These are phyloP conservation scores for Phaeosphaeriaceae sp. DNA, from an alignment of 2,329 filamentous ascomycete genomes.

Conservation along the genomic window DNA sequence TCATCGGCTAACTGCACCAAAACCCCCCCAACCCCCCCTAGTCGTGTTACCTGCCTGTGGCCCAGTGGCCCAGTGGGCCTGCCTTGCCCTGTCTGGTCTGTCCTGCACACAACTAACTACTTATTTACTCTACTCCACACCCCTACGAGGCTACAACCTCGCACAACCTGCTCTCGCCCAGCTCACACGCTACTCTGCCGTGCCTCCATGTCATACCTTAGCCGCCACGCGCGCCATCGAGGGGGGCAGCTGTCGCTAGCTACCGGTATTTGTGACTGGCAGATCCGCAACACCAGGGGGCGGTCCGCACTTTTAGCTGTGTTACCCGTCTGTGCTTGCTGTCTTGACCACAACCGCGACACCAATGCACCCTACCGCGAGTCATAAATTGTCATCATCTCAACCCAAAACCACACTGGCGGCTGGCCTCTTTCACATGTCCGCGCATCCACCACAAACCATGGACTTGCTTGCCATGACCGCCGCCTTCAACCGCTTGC, in stretches of 20 bases:
- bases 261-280: neutral
- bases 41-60: too few relatives aligned
- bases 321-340: neutral
- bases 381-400: neutral
- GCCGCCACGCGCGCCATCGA: too few relatives aligned
- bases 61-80: too few relatives aligned
- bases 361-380: too few relatives aligned
- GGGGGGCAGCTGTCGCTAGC: neutral
- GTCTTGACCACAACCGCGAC: neutral
- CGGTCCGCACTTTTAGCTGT: neutral
- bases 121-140: too few relatives aligned
- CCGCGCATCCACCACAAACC: neutral
- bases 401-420: slow-evolving; percentile 1
- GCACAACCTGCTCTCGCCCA: neutral
- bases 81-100: too few relatives aligned
- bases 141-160: too few relatives aligned
- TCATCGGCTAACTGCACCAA: neutral
- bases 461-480: slow-evolving; percentile 15
- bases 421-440: neutral
- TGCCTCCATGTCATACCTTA: neutral
- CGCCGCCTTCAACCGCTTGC: slow-evolving; percentile 25
- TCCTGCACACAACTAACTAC: too few relatives aligned
- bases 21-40: too few relatives aligned
- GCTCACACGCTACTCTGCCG: neutral
- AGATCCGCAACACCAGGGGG: neutral